Evolutionary conservation across 768 basidiomycete genomes (phyloP), one percentile per base, ranked within the genome.

Genomic region (Mycena albidolilacea): DNA sequence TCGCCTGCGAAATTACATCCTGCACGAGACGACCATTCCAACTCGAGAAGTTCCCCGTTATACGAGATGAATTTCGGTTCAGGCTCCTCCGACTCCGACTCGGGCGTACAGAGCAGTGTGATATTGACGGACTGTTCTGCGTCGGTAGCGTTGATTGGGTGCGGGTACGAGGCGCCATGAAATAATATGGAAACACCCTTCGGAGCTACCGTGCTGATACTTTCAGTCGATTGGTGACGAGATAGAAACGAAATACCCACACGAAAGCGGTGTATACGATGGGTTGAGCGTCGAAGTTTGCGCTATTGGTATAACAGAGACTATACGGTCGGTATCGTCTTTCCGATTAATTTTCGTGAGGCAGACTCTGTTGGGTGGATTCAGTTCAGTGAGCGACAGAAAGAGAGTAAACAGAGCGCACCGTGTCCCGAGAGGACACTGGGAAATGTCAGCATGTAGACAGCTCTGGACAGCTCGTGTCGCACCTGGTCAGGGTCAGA

Each of bases 271-370:
- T 35, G 74, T 74, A 66, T 79, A 81, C 58, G 76, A 76, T 37
- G 85, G 78, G 21, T 84, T 69, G 39, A 86, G 76, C 19, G 78
- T 78, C 41, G 80, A 78, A 6, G 82, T 78, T 72, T 86, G 84
- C 10, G 91, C 93, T 39, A 96, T 77, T n/a, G 94, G 91, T 67
- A 97, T 90, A n/a, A 95, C 93, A 39, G 90, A 85, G 37, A 90
- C 84, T 77, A 97, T 81, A 63, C 94, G 92, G 3, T 83, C 67
- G 50, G 85, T 80, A 23, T 84, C 86, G 1, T 79, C 75, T 81
- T 93, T 95, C 76, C 83, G 76, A 77, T 95, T 95, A 43, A 85
- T 87, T 76, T 88, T 89, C 5, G 89, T 92, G 39, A 95, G 83
- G 82, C 96, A 97, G 61, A 90, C 93, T 77, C 91, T 86, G 30